Conservation (phyloP, 2,329 filamentous ascomycete genomes). For the Venturiaceae sp. region DNA sequence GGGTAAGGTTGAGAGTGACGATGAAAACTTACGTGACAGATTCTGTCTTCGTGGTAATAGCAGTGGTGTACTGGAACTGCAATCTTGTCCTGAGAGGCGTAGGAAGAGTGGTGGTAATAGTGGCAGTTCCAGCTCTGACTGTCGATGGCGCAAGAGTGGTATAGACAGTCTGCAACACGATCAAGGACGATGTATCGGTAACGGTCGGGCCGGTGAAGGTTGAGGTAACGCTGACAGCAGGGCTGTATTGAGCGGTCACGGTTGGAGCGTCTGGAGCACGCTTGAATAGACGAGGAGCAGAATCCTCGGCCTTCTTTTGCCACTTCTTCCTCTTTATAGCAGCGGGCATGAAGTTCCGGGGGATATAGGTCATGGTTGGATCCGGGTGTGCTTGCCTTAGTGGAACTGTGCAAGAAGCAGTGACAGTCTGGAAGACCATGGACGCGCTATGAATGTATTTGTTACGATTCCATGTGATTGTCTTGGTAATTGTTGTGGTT, state of each 20-base stretch:
- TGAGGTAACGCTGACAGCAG: background rate
- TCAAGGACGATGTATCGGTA: background rate
- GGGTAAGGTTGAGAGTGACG: background rate
- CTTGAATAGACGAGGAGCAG: background rate
- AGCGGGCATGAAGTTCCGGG: background rate
- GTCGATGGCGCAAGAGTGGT: background rate
- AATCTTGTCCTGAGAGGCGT: background rate
- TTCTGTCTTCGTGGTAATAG: background rate
- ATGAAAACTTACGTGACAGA: background rate
- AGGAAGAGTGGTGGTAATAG: background rate
- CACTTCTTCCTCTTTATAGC: background rate
- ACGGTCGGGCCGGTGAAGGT: background rate
- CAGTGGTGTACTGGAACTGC: background rate
- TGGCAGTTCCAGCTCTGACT: background rate
- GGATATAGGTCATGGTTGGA: constrained; percentile 3
- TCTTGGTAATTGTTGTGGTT: constrained; percentile 19
- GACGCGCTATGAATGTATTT: constrained; percentile 11
- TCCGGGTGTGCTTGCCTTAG: constrained; percentile 14
- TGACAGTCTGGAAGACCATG: constrained; percentile 18
- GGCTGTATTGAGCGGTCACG: background rate
- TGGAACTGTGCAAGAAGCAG: constrained; percentile 22
- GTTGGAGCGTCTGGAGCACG: background rate
- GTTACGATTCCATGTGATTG: constrained; percentile 17
- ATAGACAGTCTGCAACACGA: background rate
- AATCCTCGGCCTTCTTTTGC: background rate